Evolutionary conservation across 352 stramenopile species (phyloP).

Genomic region (Phytophthora fragariae): DNA sequence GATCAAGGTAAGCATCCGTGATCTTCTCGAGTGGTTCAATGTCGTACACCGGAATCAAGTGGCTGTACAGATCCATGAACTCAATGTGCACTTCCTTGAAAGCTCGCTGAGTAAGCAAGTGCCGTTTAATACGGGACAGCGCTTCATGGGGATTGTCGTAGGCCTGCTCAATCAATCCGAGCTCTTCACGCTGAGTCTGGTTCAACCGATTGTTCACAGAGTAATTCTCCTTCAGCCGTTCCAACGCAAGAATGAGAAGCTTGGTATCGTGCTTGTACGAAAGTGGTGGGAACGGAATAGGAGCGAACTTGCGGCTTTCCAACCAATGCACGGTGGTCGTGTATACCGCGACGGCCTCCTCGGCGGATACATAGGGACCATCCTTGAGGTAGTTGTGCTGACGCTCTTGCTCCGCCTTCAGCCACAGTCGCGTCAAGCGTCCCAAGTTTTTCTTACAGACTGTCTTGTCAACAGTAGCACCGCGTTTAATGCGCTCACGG

Average conservation of each 20-base stretch:
- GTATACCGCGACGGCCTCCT: slow-evolving; percentile 99
- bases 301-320: slow-evolving; percentile 99
- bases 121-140: slow-evolving; percentile 98
- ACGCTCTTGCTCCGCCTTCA: slow-evolving; percentile 99
- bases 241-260: slow-evolving; percentile 98
- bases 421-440: slow-evolving; percentile 97
- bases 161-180: slow-evolving; percentile 98
- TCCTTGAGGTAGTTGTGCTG: slow-evolving; percentile 99
- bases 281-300: slow-evolving; percentile 99
- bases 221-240: slow-evolving; percentile 99
- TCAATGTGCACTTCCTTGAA: slow-evolving; percentile 99
- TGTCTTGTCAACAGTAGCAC: slow-evolving; percentile 99
- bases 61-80: slow-evolving; percentile 99
- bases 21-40: slow-evolving; percentile 99
- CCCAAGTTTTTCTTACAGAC: slow-evolving; percentile 99
- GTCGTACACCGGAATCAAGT: slow-evolving; percentile 99
- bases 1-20: slow-evolving; percentile 99
- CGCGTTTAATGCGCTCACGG: slow-evolving; percentile 99
- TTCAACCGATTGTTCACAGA: slow-evolving; percentile 98
- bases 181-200: slow-evolving; percentile 97
- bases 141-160: slow-evolving; percentile 99
- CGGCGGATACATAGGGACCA: slow-evolving; percentile 98
- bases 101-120: slow-evolving; percentile 98
- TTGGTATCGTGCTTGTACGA: slow-evolving; percentile 99
- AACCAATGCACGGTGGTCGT: slow-evolving; percentile 99